These are phyloP conservation scores for Cercospora sesami DNA, from an alignment of 2,329 filamentous ascomycete genomes.

Conservation along the genomic window DNA sequence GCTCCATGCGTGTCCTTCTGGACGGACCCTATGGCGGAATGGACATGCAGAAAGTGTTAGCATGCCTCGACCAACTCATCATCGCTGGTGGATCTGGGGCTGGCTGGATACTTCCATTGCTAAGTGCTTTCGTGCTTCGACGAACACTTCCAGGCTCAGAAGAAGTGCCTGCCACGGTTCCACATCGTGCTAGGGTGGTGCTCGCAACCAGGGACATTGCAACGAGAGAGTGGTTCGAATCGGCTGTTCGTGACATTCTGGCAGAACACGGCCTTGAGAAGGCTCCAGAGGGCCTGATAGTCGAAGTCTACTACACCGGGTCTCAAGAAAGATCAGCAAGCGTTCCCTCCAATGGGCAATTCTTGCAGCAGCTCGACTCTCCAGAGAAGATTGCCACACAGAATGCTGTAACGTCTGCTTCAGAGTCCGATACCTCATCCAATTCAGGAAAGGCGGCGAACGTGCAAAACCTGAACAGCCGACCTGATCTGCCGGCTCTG, in stretches of 20 bases:
- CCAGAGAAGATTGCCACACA: constrained; percentile 3
- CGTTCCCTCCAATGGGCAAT: background rate
- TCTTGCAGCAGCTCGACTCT: constrained; percentile 16
- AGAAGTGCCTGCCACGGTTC: background rate
- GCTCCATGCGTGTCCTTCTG: constrained; percentile 50
- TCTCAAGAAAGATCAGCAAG: background rate
- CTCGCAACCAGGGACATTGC: constrained; percentile 41
- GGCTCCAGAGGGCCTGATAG: constrained; percentile 12
- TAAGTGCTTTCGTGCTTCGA: constrained; percentile 42
- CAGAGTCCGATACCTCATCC: constrained; percentile 21
- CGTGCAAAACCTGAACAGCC: constrained; percentile 19
- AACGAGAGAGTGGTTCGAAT: constrained; percentile 41
- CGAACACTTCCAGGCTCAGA: constrained; percentile 13
- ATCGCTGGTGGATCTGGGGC: constrained; percentile 59
- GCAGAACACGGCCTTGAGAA: constrained; percentile 23
- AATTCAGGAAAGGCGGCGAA: background rate
- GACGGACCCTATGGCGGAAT: constrained; percentile 63
- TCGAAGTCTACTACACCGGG: constrained; percentile 29
- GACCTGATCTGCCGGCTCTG: constrained; percentile 39
- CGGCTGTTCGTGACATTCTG: constrained; percentile 36
- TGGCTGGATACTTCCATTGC: constrained; percentile 53
- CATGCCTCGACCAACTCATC: constrained; percentile 49
- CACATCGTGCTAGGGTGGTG: constrained; percentile 16
- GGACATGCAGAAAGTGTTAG: constrained; percentile 39
- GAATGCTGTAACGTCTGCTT: constrained; percentile 6